A percentile compares a stretch with the other conserved stretches of the same genome.
Evolutionary conservation across 2,329 filamentous ascomycete genomes (phyloP).

Genomic region (Trichoderma sp.): DNA sequence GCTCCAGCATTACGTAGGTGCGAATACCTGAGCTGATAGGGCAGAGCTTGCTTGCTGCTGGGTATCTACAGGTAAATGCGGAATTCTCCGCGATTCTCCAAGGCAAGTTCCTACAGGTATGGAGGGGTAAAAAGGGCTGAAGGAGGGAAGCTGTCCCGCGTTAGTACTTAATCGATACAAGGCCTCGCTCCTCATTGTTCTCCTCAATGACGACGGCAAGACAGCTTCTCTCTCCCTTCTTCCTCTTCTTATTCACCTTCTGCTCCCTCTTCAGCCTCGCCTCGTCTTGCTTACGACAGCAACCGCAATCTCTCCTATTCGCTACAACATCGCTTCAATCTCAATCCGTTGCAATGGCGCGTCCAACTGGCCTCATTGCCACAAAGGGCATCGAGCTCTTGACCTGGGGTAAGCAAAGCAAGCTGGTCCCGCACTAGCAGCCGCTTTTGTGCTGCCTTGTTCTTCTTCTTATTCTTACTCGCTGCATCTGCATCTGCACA

Average conservation of each 20-base stretch:
- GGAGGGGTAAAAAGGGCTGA: background rate
- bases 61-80: background rate
- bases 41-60: background rate
- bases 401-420: constrained; percentile 47
- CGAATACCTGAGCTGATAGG: background rate
- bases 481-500: background rate
- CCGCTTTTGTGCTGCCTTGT: background rate
- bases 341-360: constrained; percentile 28
- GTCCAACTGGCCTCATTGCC: constrained; percentile 57
- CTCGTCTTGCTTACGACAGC: background rate
- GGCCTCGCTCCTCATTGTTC: background rate
- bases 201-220: background rate
- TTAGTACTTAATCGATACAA: background rate
- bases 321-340: background rate
- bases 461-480: background rate
- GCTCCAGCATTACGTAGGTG: background rate
- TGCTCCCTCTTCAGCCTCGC: background rate
- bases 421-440: background rate
- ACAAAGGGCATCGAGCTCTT: constrained; percentile 66
- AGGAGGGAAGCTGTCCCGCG: background rate
- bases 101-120: background rate
- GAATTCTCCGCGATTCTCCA: background rate
- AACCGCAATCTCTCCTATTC: background rate
- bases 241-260: background rate
- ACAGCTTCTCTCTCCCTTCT: background rate